Evolutionary conservation across 352 stramenopile species (phyloP).

Genomic region (Phytophthora pini): DNA sequence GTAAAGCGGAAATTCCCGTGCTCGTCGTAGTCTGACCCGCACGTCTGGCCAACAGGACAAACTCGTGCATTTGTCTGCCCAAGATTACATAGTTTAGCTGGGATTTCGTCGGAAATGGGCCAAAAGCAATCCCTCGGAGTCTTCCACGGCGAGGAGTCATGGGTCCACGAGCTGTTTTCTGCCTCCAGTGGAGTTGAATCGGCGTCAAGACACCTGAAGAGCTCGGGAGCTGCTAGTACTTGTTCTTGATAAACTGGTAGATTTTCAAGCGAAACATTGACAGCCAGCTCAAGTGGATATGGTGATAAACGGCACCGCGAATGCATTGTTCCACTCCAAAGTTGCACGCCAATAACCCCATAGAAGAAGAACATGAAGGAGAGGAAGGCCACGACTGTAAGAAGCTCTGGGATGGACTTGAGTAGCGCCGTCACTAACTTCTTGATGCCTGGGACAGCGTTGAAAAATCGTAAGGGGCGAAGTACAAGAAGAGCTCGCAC

Average conservation of each 20-base stretch:
- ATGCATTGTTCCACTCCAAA: constrained; percentile 78
- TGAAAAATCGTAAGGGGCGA: constrained; percentile 61
- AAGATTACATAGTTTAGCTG: constrained; percentile 2
- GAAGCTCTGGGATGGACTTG: constrained; percentile 74
- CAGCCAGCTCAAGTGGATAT: constrained; percentile 60
- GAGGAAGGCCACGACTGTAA: constrained; percentile 84
- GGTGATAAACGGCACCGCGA: constrained; percentile 74
- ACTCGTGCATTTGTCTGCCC: too few relatives aligned
- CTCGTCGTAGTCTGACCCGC: constrained; percentile 70
- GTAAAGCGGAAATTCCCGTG: constrained; percentile 75
- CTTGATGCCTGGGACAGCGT: constrained; percentile 77
- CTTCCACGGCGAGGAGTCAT: constrained; percentile 59
- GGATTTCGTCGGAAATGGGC: constrained; percentile 81
- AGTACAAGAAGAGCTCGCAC: constrained; percentile 66
- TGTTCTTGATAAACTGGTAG: constrained; percentile 41
- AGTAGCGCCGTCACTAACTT: constrained; percentile 84
- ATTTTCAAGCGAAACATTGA: constrained; percentile 31
- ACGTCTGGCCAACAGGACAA: constrained; percentile 35
- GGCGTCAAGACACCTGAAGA: constrained; percentile 44
- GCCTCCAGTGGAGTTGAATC: constrained; percentile 39
- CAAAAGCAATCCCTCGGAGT: constrained; percentile 86
- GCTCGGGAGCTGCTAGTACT: constrained; percentile 42
- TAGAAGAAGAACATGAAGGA: constrained; percentile 89
- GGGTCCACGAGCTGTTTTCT: constrained; percentile 42
- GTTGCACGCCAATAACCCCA: constrained; percentile 81